Evolutionary conservation across 2,329 filamentous ascomycete species (phyloP).

Genomic region (Pseudogymnoascus sp.): DNA sequence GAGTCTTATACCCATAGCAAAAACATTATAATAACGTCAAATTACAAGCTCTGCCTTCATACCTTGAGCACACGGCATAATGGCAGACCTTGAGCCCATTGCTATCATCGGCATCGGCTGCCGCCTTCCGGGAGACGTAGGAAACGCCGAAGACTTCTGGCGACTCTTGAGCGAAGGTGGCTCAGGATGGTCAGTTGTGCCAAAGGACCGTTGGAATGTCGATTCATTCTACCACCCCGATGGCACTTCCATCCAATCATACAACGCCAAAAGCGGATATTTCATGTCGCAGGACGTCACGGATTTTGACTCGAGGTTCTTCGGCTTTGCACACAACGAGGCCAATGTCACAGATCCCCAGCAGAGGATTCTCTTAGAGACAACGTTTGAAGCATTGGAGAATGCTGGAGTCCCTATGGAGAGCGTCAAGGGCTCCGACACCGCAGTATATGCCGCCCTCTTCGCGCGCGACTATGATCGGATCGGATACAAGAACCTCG

Average conservation of each 20-base stretch:
- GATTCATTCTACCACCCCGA: constrained; percentile 17
- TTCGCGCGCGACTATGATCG: background rate
- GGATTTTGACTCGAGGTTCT: constrained; percentile 20
- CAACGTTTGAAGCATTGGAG: constrained; percentile 24
- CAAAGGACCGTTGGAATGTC: constrained; percentile 18
- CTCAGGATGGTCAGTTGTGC: constrained; percentile 22
- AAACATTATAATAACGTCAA: background rate
- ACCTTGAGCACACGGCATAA: background rate
- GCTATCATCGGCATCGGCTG: constrained; percentile 31
- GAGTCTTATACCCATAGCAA: background rate
- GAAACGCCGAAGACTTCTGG: constrained; percentile 31
- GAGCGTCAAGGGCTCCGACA: constrained; percentile 10
- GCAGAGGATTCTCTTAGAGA: constrained; percentile 24
- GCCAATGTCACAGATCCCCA: constrained; percentile 28
- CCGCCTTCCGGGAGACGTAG: constrained; percentile 29
- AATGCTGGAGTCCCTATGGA: constrained; percentile 18
- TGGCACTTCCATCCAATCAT: background rate
- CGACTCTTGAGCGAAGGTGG: constrained; percentile 24
- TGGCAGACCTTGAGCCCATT: constrained; percentile 21
- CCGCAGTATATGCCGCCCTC: background rate
- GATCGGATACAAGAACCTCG: constrained; percentile 17
- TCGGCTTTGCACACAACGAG: constrained; percentile 15
- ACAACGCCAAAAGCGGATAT: constrained; percentile 14
- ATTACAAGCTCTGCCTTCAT: background rate
- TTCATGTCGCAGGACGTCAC: constrained; percentile 15